Base-by-base conservation (phyloP, 345 rosid species). In the Lepidium sativum region DNA sequence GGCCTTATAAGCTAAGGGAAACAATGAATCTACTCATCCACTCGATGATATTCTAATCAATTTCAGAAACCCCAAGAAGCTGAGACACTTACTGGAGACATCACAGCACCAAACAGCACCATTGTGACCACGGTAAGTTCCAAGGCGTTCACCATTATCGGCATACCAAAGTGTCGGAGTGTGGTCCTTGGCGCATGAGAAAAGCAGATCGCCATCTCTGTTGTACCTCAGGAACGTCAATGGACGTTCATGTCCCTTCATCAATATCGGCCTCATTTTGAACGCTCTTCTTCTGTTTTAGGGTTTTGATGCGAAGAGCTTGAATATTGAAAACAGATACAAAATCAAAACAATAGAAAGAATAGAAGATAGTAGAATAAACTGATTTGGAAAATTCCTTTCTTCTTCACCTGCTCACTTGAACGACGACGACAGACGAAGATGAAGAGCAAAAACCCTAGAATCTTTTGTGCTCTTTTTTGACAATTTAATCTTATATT, bases 221-320 rank as follows among this genome's bases (percentile, higher is more conserved):
- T 94, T 94, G 79, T 94, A 90, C 72, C 83, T 86, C 2, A 94
- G 79, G 64, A 86, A 94, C 32, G 97, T 94, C 51, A 90, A 74
- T 29, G 99, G 97, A 84, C 99, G 86, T 72, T 92, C 97, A 66
- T 92, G 98, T 65, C 98, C 98, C 76, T 89, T 90, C 96, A 94
- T 88, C 85, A 91, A 65, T 8, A 88, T 94, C 53, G 99, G 99
- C 72, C 99, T 82, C 97, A 90, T 94, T 63, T 60, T 72, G 2
- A 16, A 17, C 60, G 8, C 9, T 11, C 13, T 34, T 38, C 53
- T 15, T 14, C 10, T 39, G 12, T 40, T 17, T 56, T 25, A 15
- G 8, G 18, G 29, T 18, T n/a, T 27, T 60, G 50, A 63, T 35
- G 48, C 25, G 16, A 49, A 15, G 9, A 16, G 40, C 37, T 31